Base-by-base conservation (phyloP, 192 early-diverging fungal species). In the Allomyces arbusculus region DNA sequence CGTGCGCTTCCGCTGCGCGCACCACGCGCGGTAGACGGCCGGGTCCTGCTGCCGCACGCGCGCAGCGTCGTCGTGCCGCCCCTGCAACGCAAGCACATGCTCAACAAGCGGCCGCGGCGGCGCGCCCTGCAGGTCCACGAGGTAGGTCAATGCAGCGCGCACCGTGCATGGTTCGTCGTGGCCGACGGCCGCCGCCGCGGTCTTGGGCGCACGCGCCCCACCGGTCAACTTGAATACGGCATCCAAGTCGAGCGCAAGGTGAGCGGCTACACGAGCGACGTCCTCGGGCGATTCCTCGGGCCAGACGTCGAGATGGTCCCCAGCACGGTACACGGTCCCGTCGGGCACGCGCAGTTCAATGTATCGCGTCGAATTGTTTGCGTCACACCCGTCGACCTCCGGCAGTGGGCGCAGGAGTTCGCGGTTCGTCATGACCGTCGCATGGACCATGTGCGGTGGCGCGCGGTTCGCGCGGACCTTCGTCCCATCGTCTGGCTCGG, bases 271-370 rank as follows among this genome's bases (percentile, higher is more conserved):
- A 4, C 19, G 20, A 0, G 16, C 28, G n/a, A 67, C 61, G 24
- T 44, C 9, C 1, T 61, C 61, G 14, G 61, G 61, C 4, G 6
- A 16, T 16, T 68, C 63, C 16, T 64, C 61, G 20, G 67, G 67
- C 45, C n/a, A 22, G 4, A 68, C 24, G 40, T 63, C 67, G 3
- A 68, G 24, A 26, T 68, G 63, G 45, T 68, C 67, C 2, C 67
- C 67, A 40, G 62, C 33, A 0, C 45, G 63, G 63, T 64, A 68
- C 23, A 25, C 19, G 10, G 45, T 19, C 23, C 5, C 25, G 22
- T 10, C 9, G 0, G 10, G 6, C 22, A 23, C 43, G 7, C 14
- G 22, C 12, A 64, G 63, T 19, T 23, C 25, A 20, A 61, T 45
- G n/a, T 23, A 10, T 3, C 45, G 61, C 9, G 25, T 44, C 40